These are phyloP conservation scores for Oryza glumipatula DNA, from an alignment of 176 grass and related monocot species.

Conservation along the genomic window DNA sequence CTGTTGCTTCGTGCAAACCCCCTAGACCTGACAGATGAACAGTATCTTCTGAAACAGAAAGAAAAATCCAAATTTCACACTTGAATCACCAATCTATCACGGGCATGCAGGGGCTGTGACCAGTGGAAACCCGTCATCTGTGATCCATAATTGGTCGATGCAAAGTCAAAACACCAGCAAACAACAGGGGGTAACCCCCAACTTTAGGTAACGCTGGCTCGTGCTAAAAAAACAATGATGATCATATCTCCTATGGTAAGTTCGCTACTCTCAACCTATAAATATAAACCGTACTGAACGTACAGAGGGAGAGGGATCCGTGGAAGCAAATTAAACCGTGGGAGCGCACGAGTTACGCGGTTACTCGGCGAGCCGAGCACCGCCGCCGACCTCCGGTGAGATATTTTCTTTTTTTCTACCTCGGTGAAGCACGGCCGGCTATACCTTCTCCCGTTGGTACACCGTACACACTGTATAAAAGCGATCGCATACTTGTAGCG, in stretches of 20 bases:
- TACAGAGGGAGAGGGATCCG: background rate
- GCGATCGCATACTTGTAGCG: background rate
- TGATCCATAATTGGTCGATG: background rate
- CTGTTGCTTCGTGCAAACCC: background rate
- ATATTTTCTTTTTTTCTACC: background rate
- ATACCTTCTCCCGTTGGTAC: no score
- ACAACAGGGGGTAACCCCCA: background rate
- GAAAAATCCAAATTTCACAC: background rate
- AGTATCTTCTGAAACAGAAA: background rate
- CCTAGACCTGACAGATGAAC: background rate
- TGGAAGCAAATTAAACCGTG: background rate
- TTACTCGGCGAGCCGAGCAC: background rate
- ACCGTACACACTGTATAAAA: conserved; percentile 16
- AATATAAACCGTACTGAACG: background rate
- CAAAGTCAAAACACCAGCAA: background rate
- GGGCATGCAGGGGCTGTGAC: background rate
- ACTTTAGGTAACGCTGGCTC: no score
- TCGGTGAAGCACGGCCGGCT: background rate
- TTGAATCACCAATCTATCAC: background rate
- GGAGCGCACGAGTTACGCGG: background rate
- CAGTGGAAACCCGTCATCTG: background rate
- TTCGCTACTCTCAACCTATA: background rate
- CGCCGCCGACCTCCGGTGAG: background rate
- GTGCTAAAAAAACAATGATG: no score
- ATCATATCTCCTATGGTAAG: background rate